These are phyloP conservation scores for Penstemon eatonii DNA, from an alignment of 257 asterid genomes.

Conservation along the genomic window DNA sequence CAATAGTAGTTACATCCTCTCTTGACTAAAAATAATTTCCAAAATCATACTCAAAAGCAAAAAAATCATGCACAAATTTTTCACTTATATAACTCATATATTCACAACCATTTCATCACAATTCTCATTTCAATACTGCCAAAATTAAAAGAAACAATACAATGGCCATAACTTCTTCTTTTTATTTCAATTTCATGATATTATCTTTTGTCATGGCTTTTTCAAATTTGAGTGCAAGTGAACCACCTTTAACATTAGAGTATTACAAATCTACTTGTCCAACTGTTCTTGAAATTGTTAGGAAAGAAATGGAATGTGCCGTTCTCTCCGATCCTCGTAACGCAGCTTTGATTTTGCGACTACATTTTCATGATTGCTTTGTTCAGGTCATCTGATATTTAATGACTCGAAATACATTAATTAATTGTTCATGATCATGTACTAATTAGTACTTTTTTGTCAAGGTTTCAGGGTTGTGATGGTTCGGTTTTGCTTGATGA, in stretches of 20 bases:
- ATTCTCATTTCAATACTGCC: constrained; percentile 17
- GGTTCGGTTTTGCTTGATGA: constrained; percentile 80
- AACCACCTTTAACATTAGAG: constrained; percentile 67
- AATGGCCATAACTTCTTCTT: constrained; percentile 31
- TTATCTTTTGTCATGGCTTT: constrained; percentile 29
- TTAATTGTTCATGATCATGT: no score
- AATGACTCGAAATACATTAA: no score
- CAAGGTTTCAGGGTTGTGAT: constrained; percentile 69
- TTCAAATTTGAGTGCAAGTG: constrained; percentile 42
- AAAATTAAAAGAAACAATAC: not conserved
- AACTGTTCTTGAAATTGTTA: constrained; percentile 49
- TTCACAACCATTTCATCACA: constrained; percentile 33
- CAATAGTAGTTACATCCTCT: constrained; percentile 76
- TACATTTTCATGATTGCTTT: constrained; percentile 86
- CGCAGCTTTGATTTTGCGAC: constrained; percentile 72
- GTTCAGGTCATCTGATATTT: constrained; percentile 58
- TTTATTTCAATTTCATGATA: constrained; percentile 36
- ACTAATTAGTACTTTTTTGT: not conserved
- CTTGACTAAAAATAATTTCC: constrained; percentile 57
- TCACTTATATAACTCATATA: constrained; percentile 42
- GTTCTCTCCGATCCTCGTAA: constrained; percentile 87
- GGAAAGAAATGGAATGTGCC: constrained; percentile 88
- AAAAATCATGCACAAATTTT: constrained; percentile 24
- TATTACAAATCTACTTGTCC: constrained; percentile 77
- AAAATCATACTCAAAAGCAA: constrained; percentile 39